Base-by-base conservation (phyloP, 83 land plant species). In the Isoetes engelmannii region DNA sequence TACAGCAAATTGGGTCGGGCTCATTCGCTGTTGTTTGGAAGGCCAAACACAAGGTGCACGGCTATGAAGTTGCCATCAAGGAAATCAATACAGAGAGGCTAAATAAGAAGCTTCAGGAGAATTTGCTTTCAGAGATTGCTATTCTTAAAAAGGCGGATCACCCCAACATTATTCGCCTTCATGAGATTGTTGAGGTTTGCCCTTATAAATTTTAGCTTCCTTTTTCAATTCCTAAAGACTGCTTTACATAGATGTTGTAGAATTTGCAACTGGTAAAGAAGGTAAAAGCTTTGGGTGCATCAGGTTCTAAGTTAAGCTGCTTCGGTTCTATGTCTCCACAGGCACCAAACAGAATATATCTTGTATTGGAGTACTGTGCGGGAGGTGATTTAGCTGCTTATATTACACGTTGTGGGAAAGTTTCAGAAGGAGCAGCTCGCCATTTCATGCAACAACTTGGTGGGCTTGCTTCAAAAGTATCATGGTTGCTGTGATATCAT, bases 11-110 rank as follows among this genome's bases (percentile, higher is more conserved):
- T n/a, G 98, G 98, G 44, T 72, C 89, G 46, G 98, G 98, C 37
- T 85, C 96, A 10, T 92, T 87, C 73, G 89, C 98, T 51, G 84
- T 84, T 53, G 98, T 92, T 10, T 92, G 96, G 96, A 82, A 74
- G 45, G 96, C 81, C 19, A 79, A 77, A 65, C 98, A 92, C 74
- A 75, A 78, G 41, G 77, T 76, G 37, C 37, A 28, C 7, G 96
- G 89, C 28, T 70, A 83, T 41, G 89, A 84, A 68, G 89, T 92
- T 48, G 98, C 98, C 43, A 88, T 92, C 60, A 89, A 92, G 77
- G 98, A 92, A 79, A 92, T 92, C 67, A 82, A 51, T 15, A 82
- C 81, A 65, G 86, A 82, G 47, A 67, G 75, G 70, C 74, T 92
- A 10, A 87, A 75, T 69, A 76, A 78, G 80, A 92, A 89, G 80